Evolutionary conservation across 2,329 filamentous ascomycete genomes (phyloP).

Genomic region (Venturiaceae sp.): DNA sequence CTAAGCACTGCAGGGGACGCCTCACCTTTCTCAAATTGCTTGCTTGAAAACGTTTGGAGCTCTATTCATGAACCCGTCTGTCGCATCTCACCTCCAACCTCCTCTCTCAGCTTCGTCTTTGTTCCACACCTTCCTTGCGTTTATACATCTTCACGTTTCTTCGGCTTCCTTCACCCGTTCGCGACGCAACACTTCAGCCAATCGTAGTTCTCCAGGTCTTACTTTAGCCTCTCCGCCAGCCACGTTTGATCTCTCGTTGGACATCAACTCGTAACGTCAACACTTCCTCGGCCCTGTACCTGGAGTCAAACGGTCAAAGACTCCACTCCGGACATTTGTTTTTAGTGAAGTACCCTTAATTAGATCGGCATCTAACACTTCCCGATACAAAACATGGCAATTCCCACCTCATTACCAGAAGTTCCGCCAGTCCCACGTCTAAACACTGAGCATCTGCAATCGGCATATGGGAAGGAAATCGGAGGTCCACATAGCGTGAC

Average conservation of each 20-base stretch:
- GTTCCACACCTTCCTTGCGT: not conserved
- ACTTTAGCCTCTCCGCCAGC: not conserved
- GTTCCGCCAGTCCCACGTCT: not conserved
- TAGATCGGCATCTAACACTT: not conserved
- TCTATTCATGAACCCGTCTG: not conserved
- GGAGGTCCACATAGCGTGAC: not conserved
- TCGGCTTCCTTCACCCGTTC: not conserved
- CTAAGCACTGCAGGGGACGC: not conserved
- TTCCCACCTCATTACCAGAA: not conserved
- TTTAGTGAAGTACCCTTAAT: not conserved
- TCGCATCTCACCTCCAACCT: not conserved
- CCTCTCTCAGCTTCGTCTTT: not conserved
- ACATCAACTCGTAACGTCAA: not conserved
- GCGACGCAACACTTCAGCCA: not conserved
- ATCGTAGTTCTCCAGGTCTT: not conserved
- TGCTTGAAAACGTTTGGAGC: not conserved
- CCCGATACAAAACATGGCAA: not conserved
- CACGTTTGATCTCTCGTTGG: not conserved
- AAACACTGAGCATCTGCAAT: not conserved
- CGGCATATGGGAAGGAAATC: not conserved
- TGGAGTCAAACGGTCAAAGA: not conserved
- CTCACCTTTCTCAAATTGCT: not conserved
- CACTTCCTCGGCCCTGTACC: not conserved
- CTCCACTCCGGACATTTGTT: not conserved
- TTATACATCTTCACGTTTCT: not conserved